Percentiles rank a stretch among this genome's conserved stretches.
phyloP scores from a whole-genome alignment of 2,329 filamentous ascomycete species.

The Penicillium sp. region DNA sequence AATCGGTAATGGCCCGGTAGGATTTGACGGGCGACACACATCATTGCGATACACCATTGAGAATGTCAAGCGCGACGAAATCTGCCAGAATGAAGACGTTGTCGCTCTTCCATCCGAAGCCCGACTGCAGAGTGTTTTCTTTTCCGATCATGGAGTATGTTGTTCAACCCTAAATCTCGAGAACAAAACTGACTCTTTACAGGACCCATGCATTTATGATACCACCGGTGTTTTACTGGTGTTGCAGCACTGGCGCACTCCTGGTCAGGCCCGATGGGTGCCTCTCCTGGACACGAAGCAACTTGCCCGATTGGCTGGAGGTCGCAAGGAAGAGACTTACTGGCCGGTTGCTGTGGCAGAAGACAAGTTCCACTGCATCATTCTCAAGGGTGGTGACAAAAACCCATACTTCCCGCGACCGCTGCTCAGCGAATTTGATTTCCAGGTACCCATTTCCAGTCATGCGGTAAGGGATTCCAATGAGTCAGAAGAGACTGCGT shows the following conservation, averaged over 20 bases:
- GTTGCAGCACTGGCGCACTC: constrained; percentile 84
- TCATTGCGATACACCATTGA: constrained; percentile 88
- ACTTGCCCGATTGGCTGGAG: constrained; percentile 76
- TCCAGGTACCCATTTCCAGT: constrained; percentile 75
- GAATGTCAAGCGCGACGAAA: constrained; percentile 88
- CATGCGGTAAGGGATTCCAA: constrained; percentile 41
- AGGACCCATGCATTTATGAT: constrained; percentile 97
- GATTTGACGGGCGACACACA: constrained; percentile 69
- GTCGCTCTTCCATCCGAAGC: constrained; percentile 77
- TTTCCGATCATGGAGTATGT: constrained; percentile 81
- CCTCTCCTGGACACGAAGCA: constrained; percentile 87
- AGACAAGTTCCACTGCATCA: constrained; percentile 95
- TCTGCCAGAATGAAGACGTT: constrained; percentile 91
- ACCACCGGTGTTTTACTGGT: constrained; percentile 85
- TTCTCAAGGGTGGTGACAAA: constrained; percentile 90
- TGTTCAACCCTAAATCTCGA: neutral
- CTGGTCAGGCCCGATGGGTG: constrained; percentile 84
- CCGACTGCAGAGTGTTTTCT: constrained; percentile 80
- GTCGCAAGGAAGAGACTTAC: constrained; percentile 85
- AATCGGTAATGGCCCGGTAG: constrained; percentile 86
- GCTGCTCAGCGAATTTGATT: constrained; percentile 88
- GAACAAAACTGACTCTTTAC: constrained; percentile 9
- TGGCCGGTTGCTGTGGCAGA: constrained; percentile 94
- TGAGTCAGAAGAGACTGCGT: constrained; percentile 41
- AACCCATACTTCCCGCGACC: constrained; percentile 92